Conservation (phyloP, 495 filamentous ascomycete genomes). For the Diplogelasinospora grovesii region DNA sequence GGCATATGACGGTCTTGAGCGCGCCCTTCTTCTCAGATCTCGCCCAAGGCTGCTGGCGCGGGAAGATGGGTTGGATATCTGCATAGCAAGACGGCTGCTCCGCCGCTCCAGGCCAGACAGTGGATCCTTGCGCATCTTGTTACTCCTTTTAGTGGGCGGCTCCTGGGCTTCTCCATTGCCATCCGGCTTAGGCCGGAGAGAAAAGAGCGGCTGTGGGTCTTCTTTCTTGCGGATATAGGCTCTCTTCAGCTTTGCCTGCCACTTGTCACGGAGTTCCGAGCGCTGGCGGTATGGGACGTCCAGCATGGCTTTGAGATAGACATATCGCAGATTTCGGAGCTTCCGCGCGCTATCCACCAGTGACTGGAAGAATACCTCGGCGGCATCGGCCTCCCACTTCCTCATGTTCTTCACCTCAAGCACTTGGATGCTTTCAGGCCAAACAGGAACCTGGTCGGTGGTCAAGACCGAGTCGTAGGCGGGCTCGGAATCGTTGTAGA, state of each 20-base stretch:
- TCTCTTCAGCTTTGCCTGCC: constrained; percentile 55
- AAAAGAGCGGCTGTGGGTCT: constrained; percentile 39
- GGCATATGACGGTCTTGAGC: constrained; percentile 17
- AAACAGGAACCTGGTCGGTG: constrained; percentile 56
- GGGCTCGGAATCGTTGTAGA: constrained; percentile 57
- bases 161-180: background rate
- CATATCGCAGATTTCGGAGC: constrained; percentile 55
- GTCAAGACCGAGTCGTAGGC: constrained; percentile 58
- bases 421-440: constrained; percentile 61
- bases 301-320: constrained; percentile 66
- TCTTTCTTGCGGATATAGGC: constrained; percentile 55
- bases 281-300: constrained; percentile 73
- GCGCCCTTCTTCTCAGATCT: constrained; percentile 10
- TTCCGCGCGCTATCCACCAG: constrained; percentile 59
- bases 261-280: constrained; percentile 62
- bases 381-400: constrained; percentile 56
- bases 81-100: constrained; percentile 18
- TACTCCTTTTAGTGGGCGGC: background rate
- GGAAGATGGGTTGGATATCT: constrained; percentile 14
- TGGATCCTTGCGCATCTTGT: background rate
- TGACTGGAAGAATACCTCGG: constrained; percentile 68
- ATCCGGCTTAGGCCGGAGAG: constrained; percentile 14
- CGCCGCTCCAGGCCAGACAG: constrained; percentile 18
- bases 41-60: constrained; percentile 16
- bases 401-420: constrained; percentile 70